phyloP scores from a whole-genome alignment of 1,284 basidiomycete genomes.

The Agroathelia rolfsii region DNA sequence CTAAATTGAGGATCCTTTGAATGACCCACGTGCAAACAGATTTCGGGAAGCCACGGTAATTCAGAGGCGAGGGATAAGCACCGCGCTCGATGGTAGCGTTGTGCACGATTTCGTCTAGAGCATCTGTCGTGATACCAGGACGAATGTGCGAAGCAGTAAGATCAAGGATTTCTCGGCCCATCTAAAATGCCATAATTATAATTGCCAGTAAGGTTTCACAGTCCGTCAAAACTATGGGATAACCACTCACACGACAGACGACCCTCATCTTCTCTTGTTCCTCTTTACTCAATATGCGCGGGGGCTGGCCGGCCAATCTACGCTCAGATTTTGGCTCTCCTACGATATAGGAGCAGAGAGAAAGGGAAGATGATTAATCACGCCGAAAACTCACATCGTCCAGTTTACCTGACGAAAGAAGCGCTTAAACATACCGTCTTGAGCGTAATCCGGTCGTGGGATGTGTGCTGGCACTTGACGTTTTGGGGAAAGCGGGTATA shows the following conservation, averaged over 20 bases:
- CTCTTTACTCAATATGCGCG: slow-evolving; percentile 50
- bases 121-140: slow-evolving; percentile 92
- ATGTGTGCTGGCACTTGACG: slow-evolving; percentile 69
- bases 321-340: slow-evolving; percentile 56
- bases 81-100: slow-evolving; percentile 85
- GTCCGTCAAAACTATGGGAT: slow-evolving; percentile 8
- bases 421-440: slow-evolving; percentile 43
- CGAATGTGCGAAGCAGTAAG: slow-evolving; percentile 76
- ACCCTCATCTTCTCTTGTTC: slow-evolving; percentile 76
- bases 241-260: slow-evolving; percentile 56
- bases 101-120: slow-evolving; percentile 93
- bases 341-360: slow-evolving; percentile 19
- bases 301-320: slow-evolving; percentile 47
- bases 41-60: slow-evolving; percentile 91
- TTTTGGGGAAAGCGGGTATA: slow-evolving; percentile 66
- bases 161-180: slow-evolving; percentile 87
- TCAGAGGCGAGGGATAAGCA: slow-evolving; percentile 90
- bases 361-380: slow-evolving; percentile 11
- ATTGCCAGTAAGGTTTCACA: slow-evolving; percentile 10
- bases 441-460: slow-evolving; percentile 73
- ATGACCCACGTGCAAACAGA: slow-evolving; percentile 85
- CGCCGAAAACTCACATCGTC: slow-evolving; percentile 4
- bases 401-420: slow-evolving; percentile 16
- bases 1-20: slow-evolving; percentile 5
- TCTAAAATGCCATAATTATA: slow-evolving; percentile 32